phyloP scores from a whole-genome alignment of 1,284 basidiomycete genomes.

The Leccinum solheimii region DNA sequence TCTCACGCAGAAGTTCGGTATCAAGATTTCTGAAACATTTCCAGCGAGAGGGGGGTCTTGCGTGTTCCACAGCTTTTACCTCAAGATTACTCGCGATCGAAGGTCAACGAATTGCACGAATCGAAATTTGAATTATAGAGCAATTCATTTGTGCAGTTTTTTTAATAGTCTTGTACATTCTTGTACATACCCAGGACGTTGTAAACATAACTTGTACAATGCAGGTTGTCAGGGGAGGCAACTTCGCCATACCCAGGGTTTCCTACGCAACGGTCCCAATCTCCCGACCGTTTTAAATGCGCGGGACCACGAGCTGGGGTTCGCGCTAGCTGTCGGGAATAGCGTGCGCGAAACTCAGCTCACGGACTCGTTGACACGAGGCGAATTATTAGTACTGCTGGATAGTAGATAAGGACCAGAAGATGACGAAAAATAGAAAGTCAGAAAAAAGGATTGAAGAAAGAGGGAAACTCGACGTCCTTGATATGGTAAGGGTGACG shows the following conservation, averaged over 20 bases:
- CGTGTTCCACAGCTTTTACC: constrained; percentile 67
- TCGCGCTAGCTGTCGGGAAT: not conserved
- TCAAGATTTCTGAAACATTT: constrained; percentile 16
- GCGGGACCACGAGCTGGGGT: not conserved
- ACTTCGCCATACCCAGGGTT: not conserved
- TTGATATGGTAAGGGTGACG: not conserved
- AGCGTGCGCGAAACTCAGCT: not conserved
- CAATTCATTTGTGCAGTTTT: not conserved
- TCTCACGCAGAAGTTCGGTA: not conserved
- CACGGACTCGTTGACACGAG: not conserved
- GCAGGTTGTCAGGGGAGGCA: not conserved
- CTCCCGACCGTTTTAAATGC: not conserved
- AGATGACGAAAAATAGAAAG: not conserved
- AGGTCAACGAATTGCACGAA: constrained; percentile 29
- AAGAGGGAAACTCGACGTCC: not conserved
- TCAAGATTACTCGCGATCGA: constrained; percentile 44
- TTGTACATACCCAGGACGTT: constrained; percentile 10
- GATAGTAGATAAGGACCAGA: not conserved
- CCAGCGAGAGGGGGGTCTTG: constrained; percentile 70
- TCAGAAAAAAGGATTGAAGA: not conserved
- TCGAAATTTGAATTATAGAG: constrained; percentile 28
- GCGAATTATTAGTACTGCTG: not conserved
- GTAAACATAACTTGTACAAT: not conserved
- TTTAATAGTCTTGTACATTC: not conserved
- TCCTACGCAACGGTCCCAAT: not conserved